These are phyloP conservation scores for Chenopodium suecicum DNA, from an alignment of 148 eudicot species.

Conservation along the genomic window DNA sequence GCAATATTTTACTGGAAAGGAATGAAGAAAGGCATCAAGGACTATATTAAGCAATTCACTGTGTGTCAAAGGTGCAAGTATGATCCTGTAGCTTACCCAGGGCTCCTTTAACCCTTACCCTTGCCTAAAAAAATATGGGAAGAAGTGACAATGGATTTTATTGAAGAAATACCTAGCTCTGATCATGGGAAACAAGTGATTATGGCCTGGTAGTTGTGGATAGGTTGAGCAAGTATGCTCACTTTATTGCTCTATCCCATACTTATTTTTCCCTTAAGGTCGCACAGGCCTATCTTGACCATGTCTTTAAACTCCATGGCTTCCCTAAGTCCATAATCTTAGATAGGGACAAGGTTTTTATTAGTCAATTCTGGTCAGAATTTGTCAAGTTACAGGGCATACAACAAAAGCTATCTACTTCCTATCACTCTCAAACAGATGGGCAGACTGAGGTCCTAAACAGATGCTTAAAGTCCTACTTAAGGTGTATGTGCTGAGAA, in stretches of 20 bases:
- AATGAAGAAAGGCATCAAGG: too few species aligned
- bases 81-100: too few species aligned
- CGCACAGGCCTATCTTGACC: background rate
- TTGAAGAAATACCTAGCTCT: too few species aligned
- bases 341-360: background rate
- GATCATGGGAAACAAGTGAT: too few species aligned
- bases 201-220: too few species aligned
- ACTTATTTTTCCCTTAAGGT: background rate
- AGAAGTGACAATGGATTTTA: too few species aligned
- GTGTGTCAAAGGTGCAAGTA: too few species aligned
- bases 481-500: background rate
- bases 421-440: background rate
- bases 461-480: background rate
- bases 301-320: background rate
- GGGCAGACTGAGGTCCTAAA: background rate
- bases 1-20: too few species aligned
- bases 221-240: background rate
- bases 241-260: background rate
- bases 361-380: slow-evolving; percentile 2
- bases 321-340: background rate
- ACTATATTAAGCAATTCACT: too few species aligned
- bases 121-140: too few species aligned
- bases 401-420: background rate
- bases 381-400: background rate
- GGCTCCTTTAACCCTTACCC: too few species aligned